phyloP scores from a whole-genome alignment of 805 yeast species.

The Grigorovia transvaalensis region DNA sequence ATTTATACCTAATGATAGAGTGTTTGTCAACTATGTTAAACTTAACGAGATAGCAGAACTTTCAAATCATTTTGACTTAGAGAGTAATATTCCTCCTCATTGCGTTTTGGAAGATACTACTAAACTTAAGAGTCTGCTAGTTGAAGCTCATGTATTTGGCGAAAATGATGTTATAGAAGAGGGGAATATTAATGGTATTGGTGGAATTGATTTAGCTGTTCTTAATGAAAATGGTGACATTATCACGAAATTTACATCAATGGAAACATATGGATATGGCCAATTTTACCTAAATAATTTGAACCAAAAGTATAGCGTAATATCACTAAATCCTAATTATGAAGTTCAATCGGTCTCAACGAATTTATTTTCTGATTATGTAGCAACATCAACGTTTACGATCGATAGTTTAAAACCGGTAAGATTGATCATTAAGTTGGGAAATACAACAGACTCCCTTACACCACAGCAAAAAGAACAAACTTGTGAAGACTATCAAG shows the following conservation, averaged over 20 bases:
- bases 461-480: not conserved
- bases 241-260: slow-evolving; percentile 50
- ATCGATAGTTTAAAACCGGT: slow-evolving; percentile 12
- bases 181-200: slow-evolving; percentile 23
- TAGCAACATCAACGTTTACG: slow-evolving; percentile 8
- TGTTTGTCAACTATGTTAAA: slow-evolving; percentile 33
- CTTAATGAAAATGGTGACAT: slow-evolving; percentile 15
- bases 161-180: slow-evolving; percentile 18
- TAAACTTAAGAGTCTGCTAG: slow-evolving; percentile 41
- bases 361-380: slow-evolving; percentile 19
- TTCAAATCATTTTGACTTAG: slow-evolving; percentile 18
- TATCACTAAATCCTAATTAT: slow-evolving; percentile 15
- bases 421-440: slow-evolving; percentile 15
- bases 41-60: slow-evolving; percentile 26
- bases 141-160: slow-evolving; percentile 64
- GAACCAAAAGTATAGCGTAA: slow-evolving; percentile 7
- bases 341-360: slow-evolving; percentile 15
- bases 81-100: slow-evolving; percentile 15
- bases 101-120: slow-evolving; percentile 28
- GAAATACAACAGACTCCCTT: not conserved
- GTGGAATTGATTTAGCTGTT: slow-evolving; percentile 46
- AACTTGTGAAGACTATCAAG: not conserved
- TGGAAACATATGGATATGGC: slow-evolving; percentile 76
- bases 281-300: slow-evolving; percentile 37
- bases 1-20: slow-evolving; percentile 43